A percentile compares a stretch with the other conserved stretches of the same genome.
phyloP scores from a whole-genome alignment of 768 basidiomycete species.

The Pulveroboletus sp. region DNA sequence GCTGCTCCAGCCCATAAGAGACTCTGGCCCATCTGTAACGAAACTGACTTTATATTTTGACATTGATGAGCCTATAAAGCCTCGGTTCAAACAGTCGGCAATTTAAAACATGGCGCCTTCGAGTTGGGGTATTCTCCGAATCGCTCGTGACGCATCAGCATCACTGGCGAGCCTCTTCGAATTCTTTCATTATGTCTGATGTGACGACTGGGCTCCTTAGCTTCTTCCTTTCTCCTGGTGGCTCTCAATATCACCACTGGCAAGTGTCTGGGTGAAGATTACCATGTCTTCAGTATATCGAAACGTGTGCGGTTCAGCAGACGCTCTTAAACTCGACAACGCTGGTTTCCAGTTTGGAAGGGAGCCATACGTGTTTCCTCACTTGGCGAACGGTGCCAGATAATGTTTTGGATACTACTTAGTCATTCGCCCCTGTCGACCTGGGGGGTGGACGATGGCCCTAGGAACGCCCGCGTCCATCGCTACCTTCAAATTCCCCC shows the following conservation, averaged over 20 bases:
- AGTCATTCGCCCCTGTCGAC: constrained; percentile 44
- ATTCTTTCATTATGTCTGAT: constrained; percentile 12
- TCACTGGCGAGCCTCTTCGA: too few relatives aligned
- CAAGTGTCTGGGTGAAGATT: constrained; percentile 24
- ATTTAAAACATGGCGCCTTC: too few relatives aligned
- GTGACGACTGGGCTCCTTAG: constrained; percentile 17
- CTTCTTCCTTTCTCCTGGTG: constrained; percentile 18
- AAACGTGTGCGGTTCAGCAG: constrained; percentile 35
- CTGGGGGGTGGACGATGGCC: constrained; percentile 32
- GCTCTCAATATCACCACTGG: constrained; percentile 17
- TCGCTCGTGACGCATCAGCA: too few relatives aligned
- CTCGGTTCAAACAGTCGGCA: too few relatives aligned
- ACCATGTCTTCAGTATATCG: constrained; percentile 21
- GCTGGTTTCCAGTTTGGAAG: constrained; percentile 36
- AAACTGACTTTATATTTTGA: too few relatives aligned
- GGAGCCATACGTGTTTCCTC: constrained; percentile 30
- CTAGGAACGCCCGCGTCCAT: constrained; percentile 37
- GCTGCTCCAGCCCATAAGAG: too few relatives aligned
- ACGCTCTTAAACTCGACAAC: constrained; percentile 28
- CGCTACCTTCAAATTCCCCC: constrained; percentile 40
- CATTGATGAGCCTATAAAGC: too few relatives aligned
- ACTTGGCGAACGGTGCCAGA: constrained; percentile 25
- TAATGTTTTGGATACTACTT: neutral
- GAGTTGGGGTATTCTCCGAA: too few relatives aligned
- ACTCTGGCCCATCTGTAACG: too few relatives aligned